A percentile compares a stretch with the other conserved stretches of the same genome.
Conservation (phyloP, 768 basidiomycete genomes). For the Leccinum obscurum region DNA sequence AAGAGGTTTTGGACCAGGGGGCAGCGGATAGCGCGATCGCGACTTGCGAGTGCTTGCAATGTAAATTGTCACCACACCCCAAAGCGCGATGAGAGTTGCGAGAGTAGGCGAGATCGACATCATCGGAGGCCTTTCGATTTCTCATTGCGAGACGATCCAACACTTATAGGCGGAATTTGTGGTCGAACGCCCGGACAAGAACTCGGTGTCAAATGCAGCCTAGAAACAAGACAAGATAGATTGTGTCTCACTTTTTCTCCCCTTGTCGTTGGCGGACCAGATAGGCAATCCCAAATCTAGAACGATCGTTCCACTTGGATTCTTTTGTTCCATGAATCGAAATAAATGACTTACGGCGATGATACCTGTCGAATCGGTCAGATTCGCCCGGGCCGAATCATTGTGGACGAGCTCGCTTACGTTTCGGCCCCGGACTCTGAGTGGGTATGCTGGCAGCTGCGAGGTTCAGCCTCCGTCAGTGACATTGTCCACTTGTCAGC, state of each 20-base stretch:
- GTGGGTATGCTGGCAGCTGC: neutral
- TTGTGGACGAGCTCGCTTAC: too few species aligned
- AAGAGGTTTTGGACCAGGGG: slow-evolving; percentile 55
- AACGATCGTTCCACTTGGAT: neutral
- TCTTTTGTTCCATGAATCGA: neutral
- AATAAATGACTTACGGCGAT: neutral
- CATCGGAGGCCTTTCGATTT: slow-evolving; percentile 8
- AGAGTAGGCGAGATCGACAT: slow-evolving; percentile 21
- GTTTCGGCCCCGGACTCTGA: neutral
- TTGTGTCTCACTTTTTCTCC: slow-evolving; percentile 14
- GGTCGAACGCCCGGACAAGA: neutral
- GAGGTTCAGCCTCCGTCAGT: too few species aligned
- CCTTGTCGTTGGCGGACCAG: slow-evolving; percentile 11
- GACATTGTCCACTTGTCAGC: too few species aligned
- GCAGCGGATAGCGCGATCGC: slow-evolving; percentile 36
- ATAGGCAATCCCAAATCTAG: neutral
- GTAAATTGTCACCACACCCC: slow-evolving; percentile 19
- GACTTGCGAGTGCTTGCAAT: slow-evolving; percentile 15
- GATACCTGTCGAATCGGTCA: neutral
- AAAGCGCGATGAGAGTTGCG: slow-evolving; percentile 23
- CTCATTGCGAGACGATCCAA: slow-evolving; percentile 1
- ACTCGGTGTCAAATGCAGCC: neutral
- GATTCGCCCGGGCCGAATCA: neutral
- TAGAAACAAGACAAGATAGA: slow-evolving; percentile 6
- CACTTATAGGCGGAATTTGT: slow-evolving; percentile 19